Evolutionary conservation across 306 rosid genomes (phyloP).

Genomic region (Luffa aegyptiaca): DNA sequence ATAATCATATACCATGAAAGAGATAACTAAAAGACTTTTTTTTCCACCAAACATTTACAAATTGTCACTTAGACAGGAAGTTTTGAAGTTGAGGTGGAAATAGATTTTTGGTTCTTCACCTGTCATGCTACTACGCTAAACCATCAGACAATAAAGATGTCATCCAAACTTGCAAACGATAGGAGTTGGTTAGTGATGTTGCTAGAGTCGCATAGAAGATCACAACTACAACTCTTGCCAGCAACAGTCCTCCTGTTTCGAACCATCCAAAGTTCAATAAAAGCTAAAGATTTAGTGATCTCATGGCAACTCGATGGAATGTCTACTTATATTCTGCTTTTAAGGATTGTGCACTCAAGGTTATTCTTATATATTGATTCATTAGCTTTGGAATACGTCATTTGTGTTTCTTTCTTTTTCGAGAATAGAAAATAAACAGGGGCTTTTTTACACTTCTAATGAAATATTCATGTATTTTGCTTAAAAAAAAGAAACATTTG

Average conservation of each 20-base stretch:
- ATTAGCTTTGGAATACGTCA: no score
- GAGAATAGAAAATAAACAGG: no score
- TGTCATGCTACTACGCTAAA: constrained; percentile 74
- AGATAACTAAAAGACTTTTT: no score
- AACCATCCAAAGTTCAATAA: background rate
- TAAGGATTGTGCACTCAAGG: no score
- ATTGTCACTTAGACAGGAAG: background rate
- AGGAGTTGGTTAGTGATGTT: constrained; percentile 61
- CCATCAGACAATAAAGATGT: constrained; percentile 89
- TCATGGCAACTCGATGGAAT: background rate
- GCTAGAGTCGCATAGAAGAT: constrained; percentile 84
- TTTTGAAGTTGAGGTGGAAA: background rate
- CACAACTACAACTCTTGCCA: constrained; percentile 75
- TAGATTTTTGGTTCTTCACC: constrained; percentile 22
- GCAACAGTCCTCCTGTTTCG: constrained; percentile 39
- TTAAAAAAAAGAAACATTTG: no score
- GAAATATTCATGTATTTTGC: no score
- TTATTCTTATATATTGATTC: no score
- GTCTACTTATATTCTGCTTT: no score
- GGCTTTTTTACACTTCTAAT: no score
- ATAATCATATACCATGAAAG: background rate
- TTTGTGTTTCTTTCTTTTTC: no score
- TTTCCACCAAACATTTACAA: no score
- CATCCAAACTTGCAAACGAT: constrained; percentile 81
- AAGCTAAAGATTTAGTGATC: background rate